Conservation (phyloP, 345 rosid genomes). For the Eucalyptus victrix region DNA sequence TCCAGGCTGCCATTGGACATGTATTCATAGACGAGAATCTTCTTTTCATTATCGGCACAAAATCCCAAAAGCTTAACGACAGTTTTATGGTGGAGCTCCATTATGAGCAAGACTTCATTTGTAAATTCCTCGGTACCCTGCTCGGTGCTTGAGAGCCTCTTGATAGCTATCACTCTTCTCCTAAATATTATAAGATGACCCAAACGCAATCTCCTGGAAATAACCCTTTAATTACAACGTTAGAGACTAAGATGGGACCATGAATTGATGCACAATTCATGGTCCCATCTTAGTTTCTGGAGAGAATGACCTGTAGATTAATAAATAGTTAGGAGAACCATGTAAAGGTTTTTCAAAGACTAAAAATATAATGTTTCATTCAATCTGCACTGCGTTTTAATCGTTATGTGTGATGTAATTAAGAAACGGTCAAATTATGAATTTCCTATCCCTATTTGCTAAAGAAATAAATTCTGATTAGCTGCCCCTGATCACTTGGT, state of each 20-base stretch:
- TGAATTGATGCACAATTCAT: background rate
- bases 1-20: conserved; percentile 45
- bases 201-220: too few species aligned
- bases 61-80: conserved; percentile 44
- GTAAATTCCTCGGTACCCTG: conserved; percentile 14
- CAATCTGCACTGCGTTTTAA: background rate
- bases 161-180: conserved; percentile 31
- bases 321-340: background rate
- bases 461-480: background rate
- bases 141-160: conserved; percentile 10
- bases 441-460: background rate
- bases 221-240: too few species aligned
- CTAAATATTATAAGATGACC: too few species aligned
- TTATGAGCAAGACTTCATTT: conserved; percentile 19
- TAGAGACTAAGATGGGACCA: too few species aligned
- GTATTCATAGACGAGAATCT: conserved; percentile 37
- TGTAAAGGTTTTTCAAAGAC: background rate
- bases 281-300: background rate
- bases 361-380: background rate
- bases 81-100: conserved; percentile 39
- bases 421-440: background rate
- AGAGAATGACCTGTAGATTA: background rate
- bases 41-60: conserved; percentile 16
- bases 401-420: background rate
- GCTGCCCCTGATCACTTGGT: background rate